Percentiles rank a stretch among this genome's conserved stretches.
These are phyloP conservation scores for Globisporangium radiosum DNA, from an alignment of 352 stramenopile species.

Conservation along the genomic window DNA sequence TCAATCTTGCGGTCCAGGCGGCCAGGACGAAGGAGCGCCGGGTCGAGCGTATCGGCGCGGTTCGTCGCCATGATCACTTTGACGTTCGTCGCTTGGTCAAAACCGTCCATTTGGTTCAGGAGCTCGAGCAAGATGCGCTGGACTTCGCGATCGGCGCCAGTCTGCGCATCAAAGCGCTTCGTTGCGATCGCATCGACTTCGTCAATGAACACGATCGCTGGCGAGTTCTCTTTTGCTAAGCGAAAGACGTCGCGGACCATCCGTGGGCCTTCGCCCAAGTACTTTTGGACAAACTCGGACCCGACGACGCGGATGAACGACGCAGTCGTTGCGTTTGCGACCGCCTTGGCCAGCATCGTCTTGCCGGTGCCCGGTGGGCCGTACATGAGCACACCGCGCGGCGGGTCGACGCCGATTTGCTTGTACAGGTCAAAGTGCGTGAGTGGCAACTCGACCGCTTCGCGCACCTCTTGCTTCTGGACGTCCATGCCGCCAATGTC, in stretches of 20 bases:
- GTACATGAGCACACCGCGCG: conserved; percentile 97
- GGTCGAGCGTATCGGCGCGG: conserved; percentile 98
- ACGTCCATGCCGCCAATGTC: conserved; percentile 99
- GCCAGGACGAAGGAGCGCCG: conserved; percentile 96
- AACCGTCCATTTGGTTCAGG: conserved; percentile 99
- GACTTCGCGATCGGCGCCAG: conserved; percentile 93
- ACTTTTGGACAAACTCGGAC: conserved; percentile 99
- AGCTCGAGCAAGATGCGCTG: conserved; percentile 99
- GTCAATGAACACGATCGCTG: conserved; percentile 99
- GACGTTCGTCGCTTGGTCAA: conserved; percentile 99
- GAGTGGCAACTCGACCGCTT: conserved; percentile 98
- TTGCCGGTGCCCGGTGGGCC: conserved; percentile 95
- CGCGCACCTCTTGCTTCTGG: conserved; percentile 98
- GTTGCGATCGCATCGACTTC: conserved; percentile 99
- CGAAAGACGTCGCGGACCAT: conserved; percentile 99
- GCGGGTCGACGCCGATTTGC: conserved; percentile 99
- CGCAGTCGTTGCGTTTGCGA: conserved; percentile 98
- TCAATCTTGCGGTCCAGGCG: conserved; percentile 99
- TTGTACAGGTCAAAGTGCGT: conserved; percentile 99
- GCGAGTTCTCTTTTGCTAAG: conserved; percentile 98
- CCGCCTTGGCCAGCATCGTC: conserved; percentile 99
- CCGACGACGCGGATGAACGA: conserved; percentile 98
- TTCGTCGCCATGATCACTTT: conserved; percentile 99
- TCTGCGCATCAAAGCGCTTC: conserved; percentile 99
- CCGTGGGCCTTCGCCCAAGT: conserved; percentile 97